phyloP scores from a whole-genome alignment of 306 rosid species.

The Senna siamea region DNA sequence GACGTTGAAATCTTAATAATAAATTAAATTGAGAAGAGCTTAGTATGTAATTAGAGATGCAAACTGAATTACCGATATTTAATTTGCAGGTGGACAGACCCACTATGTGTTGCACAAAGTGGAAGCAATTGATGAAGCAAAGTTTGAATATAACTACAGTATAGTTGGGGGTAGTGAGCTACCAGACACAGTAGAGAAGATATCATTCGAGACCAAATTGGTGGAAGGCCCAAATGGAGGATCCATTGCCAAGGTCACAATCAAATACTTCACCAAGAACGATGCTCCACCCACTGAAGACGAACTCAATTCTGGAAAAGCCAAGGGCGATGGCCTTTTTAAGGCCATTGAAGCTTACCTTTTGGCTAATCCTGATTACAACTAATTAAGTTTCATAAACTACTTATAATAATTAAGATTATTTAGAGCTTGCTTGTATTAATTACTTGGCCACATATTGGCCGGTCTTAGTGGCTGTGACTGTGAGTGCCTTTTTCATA shows the following conservation, averaged over 20 bases:
- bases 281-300: conserved; percentile 36
- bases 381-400: too few relatives aligned
- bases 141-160: conserved; percentile 43
- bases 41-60: too few relatives aligned
- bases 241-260: conserved; percentile 10
- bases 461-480: too few relatives aligned
- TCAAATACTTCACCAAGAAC: conserved; percentile 36
- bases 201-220: conserved; percentile 39
- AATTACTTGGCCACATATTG: too few relatives aligned
- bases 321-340: conserved; percentile 46
- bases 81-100: conserved; percentile 30
- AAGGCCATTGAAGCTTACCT: conserved; percentile 41
- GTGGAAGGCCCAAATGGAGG: conserved; percentile 46
- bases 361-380: too few relatives aligned
- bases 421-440: too few relatives aligned
- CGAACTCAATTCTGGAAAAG: conserved; percentile 39
- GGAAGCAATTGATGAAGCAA: conserved; percentile 41
- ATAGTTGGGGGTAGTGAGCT: conserved; percentile 42
- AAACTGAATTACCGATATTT: too few relatives aligned
- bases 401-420: too few relatives aligned
- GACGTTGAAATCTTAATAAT: too few relatives aligned
- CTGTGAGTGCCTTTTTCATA: too few relatives aligned
- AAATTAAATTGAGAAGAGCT: too few relatives aligned
- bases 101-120: conserved; percentile 43
- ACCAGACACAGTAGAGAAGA: conserved; percentile 39